Evolutionary conservation across 2,329 filamentous ascomycete species (phyloP), one percentile per base, ranked within the genome.

Genomic region (Allantophomopsis cytisporea): DNA sequence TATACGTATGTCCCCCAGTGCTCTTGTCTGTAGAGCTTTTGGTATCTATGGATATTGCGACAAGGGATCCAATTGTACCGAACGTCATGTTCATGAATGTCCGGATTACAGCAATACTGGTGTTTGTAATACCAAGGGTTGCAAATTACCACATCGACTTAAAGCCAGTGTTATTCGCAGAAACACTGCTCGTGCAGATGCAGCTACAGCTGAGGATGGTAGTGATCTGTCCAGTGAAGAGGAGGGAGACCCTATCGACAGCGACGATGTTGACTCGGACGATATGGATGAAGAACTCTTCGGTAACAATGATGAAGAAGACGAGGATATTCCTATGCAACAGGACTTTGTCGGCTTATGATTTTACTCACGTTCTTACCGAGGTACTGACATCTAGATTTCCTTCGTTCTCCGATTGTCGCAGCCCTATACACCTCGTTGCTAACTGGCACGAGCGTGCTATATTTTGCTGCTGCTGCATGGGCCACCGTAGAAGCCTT

Each of bases 101-200:
- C 89, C 91, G 45, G 83, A 94, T 58, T 95, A 93, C 66, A 84
- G 85, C 71, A 94, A 94, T 62, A 85, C 75, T 44, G 89, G 89
- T 52, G 67, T 69, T 45, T 98, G 91, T 73, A 78, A 77, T 57
- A 77, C 73, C 57, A 77, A 80, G 60, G 78, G 80, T 48, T 96
- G 89, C 67, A 83, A 81, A 57, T 72, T 94, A 40, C 82, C 78
- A 43, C 91, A 98, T 63, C 76, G 89, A 57, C 84, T 91, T 63
- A 79, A 84, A 61, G 87, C 87, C 56, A 87, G 83, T 66, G 67
- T 80, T 56, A 70, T 80, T 53, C 82, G 85, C 58, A 71, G 74
- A 59, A 74, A 72, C 59, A 67, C 70, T 50, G 63, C 62, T 42
- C 62, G 48, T 41, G 53, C 53, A 44, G 60, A 56, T 39, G 53